Conservation (phyloP, 768 basidiomycete genomes). For the Podaxis pistillaris region DNA sequence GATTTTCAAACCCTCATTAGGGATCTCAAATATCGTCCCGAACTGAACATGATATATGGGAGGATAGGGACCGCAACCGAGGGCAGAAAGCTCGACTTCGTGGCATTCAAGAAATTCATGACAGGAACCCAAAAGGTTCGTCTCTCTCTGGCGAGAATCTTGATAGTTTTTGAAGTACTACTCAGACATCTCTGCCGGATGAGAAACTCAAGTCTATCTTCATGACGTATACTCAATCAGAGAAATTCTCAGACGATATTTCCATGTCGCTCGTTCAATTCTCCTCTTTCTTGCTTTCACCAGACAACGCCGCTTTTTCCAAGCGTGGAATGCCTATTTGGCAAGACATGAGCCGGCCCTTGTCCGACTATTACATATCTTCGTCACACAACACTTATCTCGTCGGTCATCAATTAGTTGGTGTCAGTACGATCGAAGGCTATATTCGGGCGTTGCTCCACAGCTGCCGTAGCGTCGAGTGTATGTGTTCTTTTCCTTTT, state of each 20-base stretch:
- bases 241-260: conserved; percentile 8
- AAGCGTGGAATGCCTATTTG: conserved; percentile 42
- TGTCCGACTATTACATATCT: conserved; percentile 87
- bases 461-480: conserved; percentile 90
- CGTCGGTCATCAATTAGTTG: conserved; percentile 82
- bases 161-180: not conserved
- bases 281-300: conserved; percentile 75
- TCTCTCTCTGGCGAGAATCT: not conserved
- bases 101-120: conserved; percentile 46
- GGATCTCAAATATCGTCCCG: conserved; percentile 79
- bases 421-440: conserved; percentile 86
- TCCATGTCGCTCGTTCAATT: conserved; percentile 62
- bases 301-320: conserved; percentile 63
- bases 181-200: conserved; percentile 33
- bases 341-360: conserved; percentile 88
- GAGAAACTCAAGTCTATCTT: conserved; percentile 35
- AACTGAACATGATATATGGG: conserved; percentile 66
- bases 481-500: conserved; percentile 43
- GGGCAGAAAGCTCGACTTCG: conserved; percentile 37
- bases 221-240: conserved; percentile 28
- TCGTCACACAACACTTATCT: conserved; percentile 93
- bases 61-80: conserved; percentile 24
- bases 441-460: conserved; percentile 91
- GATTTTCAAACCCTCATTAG: conserved; percentile 85
- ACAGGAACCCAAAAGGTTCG: conserved; percentile 39